A percentile compares a stretch with the other conserved stretches of the same genome.
phyloP scores from a whole-genome alignment of 1,139 yeast species.

The Diutina catenulata region DNA sequence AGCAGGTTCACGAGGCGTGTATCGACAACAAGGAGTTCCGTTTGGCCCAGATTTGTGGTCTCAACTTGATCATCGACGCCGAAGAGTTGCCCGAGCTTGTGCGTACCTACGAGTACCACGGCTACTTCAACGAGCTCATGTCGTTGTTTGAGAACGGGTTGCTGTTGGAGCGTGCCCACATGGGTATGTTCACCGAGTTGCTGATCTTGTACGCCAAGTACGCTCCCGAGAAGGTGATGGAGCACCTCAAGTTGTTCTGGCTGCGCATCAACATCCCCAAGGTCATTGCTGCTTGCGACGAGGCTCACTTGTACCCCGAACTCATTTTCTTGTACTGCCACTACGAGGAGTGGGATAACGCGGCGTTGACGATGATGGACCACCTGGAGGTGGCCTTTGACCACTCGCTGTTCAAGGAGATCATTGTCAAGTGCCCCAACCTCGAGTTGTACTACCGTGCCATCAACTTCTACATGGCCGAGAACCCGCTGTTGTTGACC shows the following conservation, averaged over 20 bases:
- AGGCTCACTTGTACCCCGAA: conserved; percentile 94
- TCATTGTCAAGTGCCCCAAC: conserved; percentile 89
- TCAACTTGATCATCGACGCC: conserved; percentile 92
- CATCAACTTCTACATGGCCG: conserved; percentile 82
- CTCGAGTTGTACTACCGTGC: conserved; percentile 96
- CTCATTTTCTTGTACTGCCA: conserved; percentile 93
- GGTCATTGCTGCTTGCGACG: conserved; percentile 88
- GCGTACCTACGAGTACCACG: conserved; percentile 74
- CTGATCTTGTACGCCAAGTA: conserved; percentile 87
- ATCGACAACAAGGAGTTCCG: conserved; percentile 91
- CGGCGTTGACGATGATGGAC: conserved; percentile 96
- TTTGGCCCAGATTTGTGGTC: conserved; percentile 96
- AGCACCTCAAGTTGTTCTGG: conserved; percentile 95
- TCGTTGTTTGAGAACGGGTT: conserved; percentile 91
- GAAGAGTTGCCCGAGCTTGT: conserved; percentile 93
- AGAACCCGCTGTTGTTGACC: conserved; percentile 83
- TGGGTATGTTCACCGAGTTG: conserved; percentile 98
- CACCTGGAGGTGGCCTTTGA: conserved; percentile 90
- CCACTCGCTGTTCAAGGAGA: conserved; percentile 87
- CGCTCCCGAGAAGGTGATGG: conserved; percentile 86
- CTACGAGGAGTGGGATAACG: conserved; percentile 99
- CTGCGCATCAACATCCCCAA: conserved; percentile 96
- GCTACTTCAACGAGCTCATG: conserved; percentile 85
- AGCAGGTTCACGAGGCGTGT: conserved; percentile 94
- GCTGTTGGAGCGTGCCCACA: conserved; percentile 95